Conservation (phyloP, 2,329 filamentous ascomycete genomes). For the Sordariomycetes sp. region DNA sequence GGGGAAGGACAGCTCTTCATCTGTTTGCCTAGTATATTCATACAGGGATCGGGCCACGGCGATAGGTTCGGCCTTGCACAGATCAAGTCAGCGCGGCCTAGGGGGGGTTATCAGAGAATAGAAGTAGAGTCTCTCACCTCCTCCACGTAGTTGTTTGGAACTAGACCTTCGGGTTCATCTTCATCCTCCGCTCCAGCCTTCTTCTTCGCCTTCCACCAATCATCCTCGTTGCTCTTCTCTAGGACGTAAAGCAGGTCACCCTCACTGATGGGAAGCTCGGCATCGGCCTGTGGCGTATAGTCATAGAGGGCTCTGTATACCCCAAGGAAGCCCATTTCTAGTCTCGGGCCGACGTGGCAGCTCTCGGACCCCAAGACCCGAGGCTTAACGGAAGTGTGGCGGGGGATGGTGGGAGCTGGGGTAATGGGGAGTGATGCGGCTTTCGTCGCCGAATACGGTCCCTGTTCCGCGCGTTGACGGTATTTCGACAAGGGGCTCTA, state of each 20-base stretch:
- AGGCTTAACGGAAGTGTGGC: neutral
- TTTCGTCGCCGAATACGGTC: neutral
- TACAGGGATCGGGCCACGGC: conserved; percentile 77
- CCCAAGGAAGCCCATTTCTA: conserved; percentile 79
- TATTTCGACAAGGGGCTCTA: neutral
- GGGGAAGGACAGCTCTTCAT: conserved; percentile 92
- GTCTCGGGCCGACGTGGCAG: neutral
- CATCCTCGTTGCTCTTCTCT: conserved; percentile 65
- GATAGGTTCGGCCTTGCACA: conserved; percentile 42
- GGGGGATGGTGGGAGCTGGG: neutral
- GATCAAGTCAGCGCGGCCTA: neutral
- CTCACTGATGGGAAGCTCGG: conserved; percentile 75
- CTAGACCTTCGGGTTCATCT: conserved; percentile 79
- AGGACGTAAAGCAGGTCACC: conserved; percentile 83
- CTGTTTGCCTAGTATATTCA: conserved; percentile 93
- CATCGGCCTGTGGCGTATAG: conserved; percentile 77
- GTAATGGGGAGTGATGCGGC: neutral
- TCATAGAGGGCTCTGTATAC: conserved; percentile 89
- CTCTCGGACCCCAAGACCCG: neutral
- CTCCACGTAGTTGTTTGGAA: conserved; percentile 93
- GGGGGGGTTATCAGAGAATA: neutral
- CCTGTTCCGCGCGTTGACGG: neutral
- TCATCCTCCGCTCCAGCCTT: conserved; percentile 74
- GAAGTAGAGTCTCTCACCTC: conserved; percentile 46
- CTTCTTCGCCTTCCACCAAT: conserved; percentile 97